phyloP scores from a whole-genome alignment of 1,139 yeast genomes.

The Zygotorulaspora mrakii region DNA sequence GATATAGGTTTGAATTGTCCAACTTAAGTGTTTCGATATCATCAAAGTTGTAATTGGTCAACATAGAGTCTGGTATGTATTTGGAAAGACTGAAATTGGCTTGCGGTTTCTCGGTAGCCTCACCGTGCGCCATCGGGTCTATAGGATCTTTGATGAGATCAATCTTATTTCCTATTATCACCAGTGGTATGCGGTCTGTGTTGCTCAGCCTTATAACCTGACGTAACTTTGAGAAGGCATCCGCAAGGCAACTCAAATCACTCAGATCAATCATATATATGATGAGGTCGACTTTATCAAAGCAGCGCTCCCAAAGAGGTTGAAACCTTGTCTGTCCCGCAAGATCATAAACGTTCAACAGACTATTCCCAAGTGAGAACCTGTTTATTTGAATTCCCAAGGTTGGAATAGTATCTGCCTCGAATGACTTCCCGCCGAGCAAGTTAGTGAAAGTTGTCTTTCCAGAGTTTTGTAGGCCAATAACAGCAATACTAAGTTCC shows the following conservation, averaged over 20 bases:
- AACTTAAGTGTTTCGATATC: slow-evolving; percentile 18
- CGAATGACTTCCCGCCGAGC: slow-evolving; percentile 20
- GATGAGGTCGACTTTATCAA: slow-evolving; percentile 23
- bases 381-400: slow-evolving; percentile 20
- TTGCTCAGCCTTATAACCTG: slow-evolving; percentile 21
- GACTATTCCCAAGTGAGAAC: slow-evolving; percentile 18
- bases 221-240: slow-evolving; percentile 17
- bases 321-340: slow-evolving; percentile 25
- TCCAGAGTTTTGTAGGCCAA: slow-evolving; percentile 28
- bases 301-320: slow-evolving; percentile 22
- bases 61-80: slow-evolving; percentile 15
- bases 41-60: slow-evolving; percentile 22
- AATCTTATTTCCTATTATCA: slow-evolving; percentile 24
- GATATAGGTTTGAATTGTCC: slow-evolving; percentile 18
- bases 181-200: slow-evolving; percentile 20
- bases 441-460: slow-evolving; percentile 22
- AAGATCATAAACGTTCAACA: slow-evolving; percentile 21
- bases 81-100: slow-evolving; percentile 5
- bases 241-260: slow-evolving; percentile 19
- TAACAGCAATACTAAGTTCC: slow-evolving; percentile 24
- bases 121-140: slow-evolving; percentile 2
- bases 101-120: slow-evolving; percentile 2
- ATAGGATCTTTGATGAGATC: slow-evolving; percentile 19
- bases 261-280: slow-evolving; percentile 27
- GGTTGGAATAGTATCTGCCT: slow-evolving; percentile 24